Conservation (phyloP, 2,329 filamentous ascomycete genomes). For the Xylariaceae sp. region DNA sequence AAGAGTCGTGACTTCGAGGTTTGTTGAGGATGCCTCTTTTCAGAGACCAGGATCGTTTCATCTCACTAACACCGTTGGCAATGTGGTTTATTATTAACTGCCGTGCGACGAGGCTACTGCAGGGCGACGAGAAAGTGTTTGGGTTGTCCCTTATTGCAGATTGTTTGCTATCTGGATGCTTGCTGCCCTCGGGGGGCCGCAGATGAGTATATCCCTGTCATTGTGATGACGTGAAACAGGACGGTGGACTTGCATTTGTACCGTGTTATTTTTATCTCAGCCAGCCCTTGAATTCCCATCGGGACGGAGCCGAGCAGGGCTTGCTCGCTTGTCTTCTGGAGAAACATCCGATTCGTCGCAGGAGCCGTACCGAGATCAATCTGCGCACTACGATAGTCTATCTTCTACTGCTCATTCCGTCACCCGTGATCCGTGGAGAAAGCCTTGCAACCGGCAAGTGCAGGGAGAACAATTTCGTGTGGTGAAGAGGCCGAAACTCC, state of each 20-base stretch:
- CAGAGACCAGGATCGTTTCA: too few relatives aligned
- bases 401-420: too few relatives aligned
- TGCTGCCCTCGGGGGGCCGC: constrained; percentile 20
- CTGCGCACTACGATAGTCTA: too few relatives aligned
- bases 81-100: constrained; percentile 10
- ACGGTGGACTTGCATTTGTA: constrained; percentile 17
- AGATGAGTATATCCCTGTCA: constrained; percentile 18
- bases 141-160: constrained; percentile 20
- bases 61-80: too few relatives aligned
- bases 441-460: too few relatives aligned
- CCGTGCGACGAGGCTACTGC: constrained; percentile 15
- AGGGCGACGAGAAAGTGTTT: constrained; percentile 9
- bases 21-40: too few relatives aligned
- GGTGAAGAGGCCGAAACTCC: too few relatives aligned
- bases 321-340: constrained; percentile 11
- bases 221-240: constrained; percentile 24
- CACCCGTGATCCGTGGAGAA: too few relatives aligned
- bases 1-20: too few relatives aligned
- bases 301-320: constrained; percentile 25
- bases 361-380: too few relatives aligned
- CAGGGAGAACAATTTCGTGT: too few relatives aligned
- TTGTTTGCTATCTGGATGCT: constrained; percentile 20
- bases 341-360: constrained; percentile 17
- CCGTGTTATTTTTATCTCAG: constrained; percentile 26
- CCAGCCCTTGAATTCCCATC: constrained; percentile 22